Conservation (phyloP, 2,329 filamentous ascomycete species). For the Tolypocladium capitatum region DNA sequence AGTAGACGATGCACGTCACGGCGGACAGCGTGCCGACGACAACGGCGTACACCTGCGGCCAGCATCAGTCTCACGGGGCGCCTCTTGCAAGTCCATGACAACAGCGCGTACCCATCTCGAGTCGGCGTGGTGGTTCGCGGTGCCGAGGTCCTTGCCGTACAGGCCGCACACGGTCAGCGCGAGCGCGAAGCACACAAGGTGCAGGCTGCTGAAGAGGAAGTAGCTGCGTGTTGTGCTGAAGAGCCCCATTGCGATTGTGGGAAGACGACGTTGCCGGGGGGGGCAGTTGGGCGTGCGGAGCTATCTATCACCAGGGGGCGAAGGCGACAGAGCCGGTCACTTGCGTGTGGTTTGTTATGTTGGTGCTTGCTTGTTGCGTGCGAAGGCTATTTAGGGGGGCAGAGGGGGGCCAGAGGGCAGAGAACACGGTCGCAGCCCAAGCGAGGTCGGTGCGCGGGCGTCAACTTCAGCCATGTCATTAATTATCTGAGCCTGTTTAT, state of each 20-base stretch:
- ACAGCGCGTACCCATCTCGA: slow-evolving; percentile 52
- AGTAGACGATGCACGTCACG: slow-evolving; percentile 50
- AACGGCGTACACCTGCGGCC: slow-evolving; percentile 51
- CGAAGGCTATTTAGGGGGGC: no score
- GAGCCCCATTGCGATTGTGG: slow-evolving; percentile 27
- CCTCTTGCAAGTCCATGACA: not conserved
- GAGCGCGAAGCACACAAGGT: slow-evolving; percentile 64
- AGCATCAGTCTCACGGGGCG: not conserved
- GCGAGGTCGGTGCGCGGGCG: no score
- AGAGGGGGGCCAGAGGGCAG: no score
- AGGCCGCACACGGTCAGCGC: slow-evolving; percentile 66
- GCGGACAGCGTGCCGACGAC: slow-evolving; percentile 54
- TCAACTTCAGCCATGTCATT: not conserved
- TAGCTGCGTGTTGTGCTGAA: slow-evolving; percentile 32
- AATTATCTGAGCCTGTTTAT: not conserved
- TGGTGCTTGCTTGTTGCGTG: not conserved
- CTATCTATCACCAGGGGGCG: not conserved
- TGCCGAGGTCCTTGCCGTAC: slow-evolving; percentile 56
- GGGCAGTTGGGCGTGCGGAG: not conserved
- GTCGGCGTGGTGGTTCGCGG: slow-evolving; percentile 38
- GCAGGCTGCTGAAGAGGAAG: slow-evolving; percentile 46
- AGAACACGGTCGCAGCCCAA: no score
- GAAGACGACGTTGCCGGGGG: not conserved
- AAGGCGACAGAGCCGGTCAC: not conserved
- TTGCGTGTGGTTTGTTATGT: no score